Evolutionary conservation across 768 basidiomycete genomes (phyloP).

Genomic region (Psilocybe subaeruginosa): DNA sequence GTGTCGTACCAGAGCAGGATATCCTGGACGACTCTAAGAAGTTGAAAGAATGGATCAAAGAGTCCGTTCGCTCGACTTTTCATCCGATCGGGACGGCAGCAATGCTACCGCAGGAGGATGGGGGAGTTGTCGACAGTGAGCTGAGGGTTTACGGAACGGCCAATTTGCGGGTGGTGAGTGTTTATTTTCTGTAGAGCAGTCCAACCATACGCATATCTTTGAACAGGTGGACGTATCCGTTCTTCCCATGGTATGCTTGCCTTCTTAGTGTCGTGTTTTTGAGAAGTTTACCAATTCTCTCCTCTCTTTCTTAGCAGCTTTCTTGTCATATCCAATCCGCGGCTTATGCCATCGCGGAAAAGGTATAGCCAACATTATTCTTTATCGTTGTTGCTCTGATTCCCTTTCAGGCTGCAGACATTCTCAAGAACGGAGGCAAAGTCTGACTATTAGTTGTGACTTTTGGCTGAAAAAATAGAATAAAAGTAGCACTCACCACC

Average conservation of each 20-base stretch:
- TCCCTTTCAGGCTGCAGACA: background rate
- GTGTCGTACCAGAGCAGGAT: slow-evolving; percentile 8
- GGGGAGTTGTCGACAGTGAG: slow-evolving; percentile 12
- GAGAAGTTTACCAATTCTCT: background rate
- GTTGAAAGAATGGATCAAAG: slow-evolving; percentile 5
- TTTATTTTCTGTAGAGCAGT: background rate
- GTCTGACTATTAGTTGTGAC: background rate
- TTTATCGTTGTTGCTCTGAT: background rate
- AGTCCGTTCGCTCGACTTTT: slow-evolving; percentile 6
- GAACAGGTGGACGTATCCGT: slow-evolving; percentile 9
- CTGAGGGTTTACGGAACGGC: slow-evolving; percentile 12
- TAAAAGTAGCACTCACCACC: no score
- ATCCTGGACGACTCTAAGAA: background rate
- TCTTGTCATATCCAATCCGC: slow-evolving; percentile 9
- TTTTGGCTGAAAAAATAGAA: no score
- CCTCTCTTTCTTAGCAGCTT: background rate
- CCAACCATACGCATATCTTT: background rate
- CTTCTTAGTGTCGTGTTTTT: background rate
- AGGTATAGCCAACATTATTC: background rate
- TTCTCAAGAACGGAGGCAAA: background rate
- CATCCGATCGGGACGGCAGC: slow-evolving; percentile 17
- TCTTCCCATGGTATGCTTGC: slow-evolving; percentile 1
- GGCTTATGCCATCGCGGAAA: slow-evolving; percentile 10
- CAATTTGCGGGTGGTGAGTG: slow-evolving; percentile 14
- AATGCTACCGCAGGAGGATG: slow-evolving; percentile 15